phyloP scores from a whole-genome alignment of 306 rosid genomes.

The Castanea crenata region DNA sequence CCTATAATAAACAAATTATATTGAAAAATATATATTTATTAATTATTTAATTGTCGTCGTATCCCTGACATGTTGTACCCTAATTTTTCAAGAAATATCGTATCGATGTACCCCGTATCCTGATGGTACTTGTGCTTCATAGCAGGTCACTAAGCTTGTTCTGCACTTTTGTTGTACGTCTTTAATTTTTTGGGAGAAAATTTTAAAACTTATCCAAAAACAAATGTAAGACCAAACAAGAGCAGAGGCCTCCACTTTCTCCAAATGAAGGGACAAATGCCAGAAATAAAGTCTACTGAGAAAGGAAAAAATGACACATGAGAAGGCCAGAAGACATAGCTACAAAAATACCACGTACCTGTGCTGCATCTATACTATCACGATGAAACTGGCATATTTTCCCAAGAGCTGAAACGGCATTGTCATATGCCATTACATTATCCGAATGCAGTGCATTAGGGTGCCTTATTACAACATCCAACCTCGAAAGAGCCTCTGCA shows the following conservation, averaged over 20 bases:
- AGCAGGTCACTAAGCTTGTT: no score
- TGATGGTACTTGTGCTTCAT: no score
- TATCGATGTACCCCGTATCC: no score
- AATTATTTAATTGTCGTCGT: no score
- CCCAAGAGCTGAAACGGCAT: slow-evolving; percentile 96
- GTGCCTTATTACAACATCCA: slow-evolving; percentile 84
- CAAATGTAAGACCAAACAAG: background rate
- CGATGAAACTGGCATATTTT: slow-evolving; percentile 91
- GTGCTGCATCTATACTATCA: slow-evolving; percentile 81
- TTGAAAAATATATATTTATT: no score
- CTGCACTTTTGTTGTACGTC: no score
- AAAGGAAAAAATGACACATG: background rate
- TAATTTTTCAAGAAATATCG: no score
- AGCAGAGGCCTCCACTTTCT: background rate
- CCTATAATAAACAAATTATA: no score
- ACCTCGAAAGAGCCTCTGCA: slow-evolving; percentile 91
- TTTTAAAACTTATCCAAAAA: no score
- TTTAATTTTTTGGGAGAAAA: no score
- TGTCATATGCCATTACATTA: slow-evolving; percentile 92
- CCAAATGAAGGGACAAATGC: background rate
- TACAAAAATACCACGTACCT: slow-evolving; percentile 49
- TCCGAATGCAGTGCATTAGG: slow-evolving; percentile 69
- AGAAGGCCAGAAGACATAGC: slow-evolving; percentile 3
- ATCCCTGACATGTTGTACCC: no score
- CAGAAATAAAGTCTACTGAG: background rate